These are phyloP conservation scores for Termitomyces sp. DNA, from an alignment of 1,284 basidiomycete genomes.

Conservation along the genomic window DNA sequence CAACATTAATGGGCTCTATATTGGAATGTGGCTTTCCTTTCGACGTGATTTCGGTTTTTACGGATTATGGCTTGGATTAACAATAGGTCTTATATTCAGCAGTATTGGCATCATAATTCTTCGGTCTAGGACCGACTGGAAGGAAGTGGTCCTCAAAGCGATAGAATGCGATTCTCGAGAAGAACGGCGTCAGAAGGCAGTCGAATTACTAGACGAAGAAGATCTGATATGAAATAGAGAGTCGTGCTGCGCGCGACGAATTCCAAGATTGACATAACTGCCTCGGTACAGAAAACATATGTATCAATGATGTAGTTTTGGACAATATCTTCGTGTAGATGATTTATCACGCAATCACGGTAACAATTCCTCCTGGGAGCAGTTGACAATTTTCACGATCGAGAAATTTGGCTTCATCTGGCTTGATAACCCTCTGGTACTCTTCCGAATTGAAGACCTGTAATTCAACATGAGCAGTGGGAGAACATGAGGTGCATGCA, in stretches of 20 bases:
- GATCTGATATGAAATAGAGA: background rate
- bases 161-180: background rate
- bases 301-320: background rate
- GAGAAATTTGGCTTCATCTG: slow-evolving; percentile 18
- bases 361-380: slow-evolving; percentile 12
- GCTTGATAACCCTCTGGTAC: slow-evolving; percentile 3
- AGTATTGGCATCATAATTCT: background rate
- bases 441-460: slow-evolving; percentile 12
- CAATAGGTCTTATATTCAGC: background rate
- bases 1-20: slow-evolving; percentile 2
- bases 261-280: too few relatives aligned
- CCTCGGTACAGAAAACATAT: background rate
- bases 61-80: slow-evolving; percentile 3
- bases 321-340: background rate
- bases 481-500: background rate
- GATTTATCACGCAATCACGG: slow-evolving; percentile 19
- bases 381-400: slow-evolving; percentile 13
- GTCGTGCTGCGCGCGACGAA: too few relatives aligned
- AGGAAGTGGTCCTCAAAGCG: slow-evolving; percentile 4
- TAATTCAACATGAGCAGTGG: background rate
- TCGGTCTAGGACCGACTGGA: slow-evolving; percentile 1
- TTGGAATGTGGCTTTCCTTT: slow-evolving; percentile 63
- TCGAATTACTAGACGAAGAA: background rate
- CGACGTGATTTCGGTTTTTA: slow-evolving; percentile 9
- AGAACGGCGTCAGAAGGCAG: background rate